Conservation (phyloP, 1,284 basidiomycete species). For the Fomitopsis pinicola region DNA sequence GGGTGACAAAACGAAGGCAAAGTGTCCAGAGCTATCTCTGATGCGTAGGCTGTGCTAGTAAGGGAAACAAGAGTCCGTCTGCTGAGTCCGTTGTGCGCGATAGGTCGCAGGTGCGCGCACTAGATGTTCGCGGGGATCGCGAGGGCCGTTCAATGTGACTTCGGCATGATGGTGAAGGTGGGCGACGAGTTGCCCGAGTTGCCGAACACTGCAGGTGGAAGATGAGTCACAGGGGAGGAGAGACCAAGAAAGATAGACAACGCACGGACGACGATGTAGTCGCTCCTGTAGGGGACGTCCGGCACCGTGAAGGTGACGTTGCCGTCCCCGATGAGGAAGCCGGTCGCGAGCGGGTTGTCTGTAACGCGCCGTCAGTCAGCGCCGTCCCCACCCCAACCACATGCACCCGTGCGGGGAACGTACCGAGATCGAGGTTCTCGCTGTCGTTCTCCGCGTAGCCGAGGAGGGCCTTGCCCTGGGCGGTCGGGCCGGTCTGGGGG, state of each 20-base stretch:
- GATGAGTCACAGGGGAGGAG: not conserved
- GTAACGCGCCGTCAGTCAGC: slow-evolving; percentile 1
- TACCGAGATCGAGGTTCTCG: slow-evolving; percentile 40
- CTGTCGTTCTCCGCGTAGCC: slow-evolving; percentile 27
- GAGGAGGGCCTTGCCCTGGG: slow-evolving; percentile 33
- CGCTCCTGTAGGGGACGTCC: slow-evolving; percentile 20
- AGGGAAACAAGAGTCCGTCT: not conserved
- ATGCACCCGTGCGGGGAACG: slow-evolving; percentile 14
- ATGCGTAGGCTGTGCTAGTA: not conserved
- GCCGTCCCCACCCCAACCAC: not conserved
- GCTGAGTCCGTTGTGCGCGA: not conserved
- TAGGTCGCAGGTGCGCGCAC: not conserved
- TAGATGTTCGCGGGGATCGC: not conserved
- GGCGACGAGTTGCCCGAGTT: slow-evolving; percentile 34
- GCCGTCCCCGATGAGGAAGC: slow-evolving; percentile 32
- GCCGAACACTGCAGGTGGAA: slow-evolving; percentile 27
- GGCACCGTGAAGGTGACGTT: slow-evolving; percentile 30
- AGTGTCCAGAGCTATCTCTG: not conserved
- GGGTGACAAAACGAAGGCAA: slow-evolving; percentile 1
- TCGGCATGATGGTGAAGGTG: slow-evolving; percentile 27
- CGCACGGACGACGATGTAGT: slow-evolving; percentile 36
- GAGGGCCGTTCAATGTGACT: not conserved
- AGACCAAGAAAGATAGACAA: no score
- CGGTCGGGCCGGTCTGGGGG: slow-evolving; percentile 24
- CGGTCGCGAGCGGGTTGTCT: slow-evolving; percentile 34